phyloP scores from a whole-genome alignment of 1,139 yeast species.

The Meyerozyma smithsonii region DNA sequence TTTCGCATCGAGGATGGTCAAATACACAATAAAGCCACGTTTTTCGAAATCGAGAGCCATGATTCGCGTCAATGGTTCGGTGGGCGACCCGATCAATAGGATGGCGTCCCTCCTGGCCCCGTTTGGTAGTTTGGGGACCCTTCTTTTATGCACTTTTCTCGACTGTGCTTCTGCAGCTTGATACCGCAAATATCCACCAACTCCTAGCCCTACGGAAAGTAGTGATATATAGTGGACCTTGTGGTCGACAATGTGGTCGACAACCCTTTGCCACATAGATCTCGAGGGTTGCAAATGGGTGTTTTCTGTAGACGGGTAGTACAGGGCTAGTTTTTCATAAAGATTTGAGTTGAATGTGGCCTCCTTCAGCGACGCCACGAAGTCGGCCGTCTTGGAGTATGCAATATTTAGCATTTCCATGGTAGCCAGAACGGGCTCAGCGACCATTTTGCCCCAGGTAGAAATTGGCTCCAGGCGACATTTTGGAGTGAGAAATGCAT shows the following conservation, averaged over 20 bases:
- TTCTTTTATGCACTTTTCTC: slow-evolving; percentile 29
- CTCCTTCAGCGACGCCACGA: slow-evolving; percentile 23
- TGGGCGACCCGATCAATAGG: slow-evolving; percentile 70
- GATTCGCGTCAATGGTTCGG: slow-evolving; percentile 67
- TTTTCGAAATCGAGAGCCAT: slow-evolving; percentile 70
- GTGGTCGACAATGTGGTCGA: slow-evolving; percentile 11
- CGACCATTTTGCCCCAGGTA: no score
- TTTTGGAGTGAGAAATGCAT: not conserved
- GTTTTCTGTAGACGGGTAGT: slow-evolving; percentile 11
- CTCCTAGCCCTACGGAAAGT: slow-evolving; percentile 28
- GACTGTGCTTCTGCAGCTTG: slow-evolving; percentile 3
- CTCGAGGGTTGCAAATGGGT: slow-evolving; percentile 5
- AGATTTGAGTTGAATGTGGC: slow-evolving; percentile 17
- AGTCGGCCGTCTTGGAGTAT: slow-evolving; percentile 21
- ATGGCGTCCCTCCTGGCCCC: slow-evolving; percentile 77
- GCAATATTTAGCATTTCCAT: slow-evolving; percentile 24
- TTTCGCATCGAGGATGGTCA: slow-evolving; percentile 62
- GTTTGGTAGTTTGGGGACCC: slow-evolving; percentile 58
- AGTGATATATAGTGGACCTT: slow-evolving; percentile 16
- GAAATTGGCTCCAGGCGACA: no score
- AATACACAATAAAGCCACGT: slow-evolving; percentile 76
- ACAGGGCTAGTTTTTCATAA: slow-evolving; percentile 14
- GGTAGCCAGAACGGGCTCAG: slow-evolving; percentile 44
- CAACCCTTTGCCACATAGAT: slow-evolving; percentile 7
- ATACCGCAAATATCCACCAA: slow-evolving; percentile 11